phyloP scores from a whole-genome alignment of 2,329 filamentous ascomycete genomes.

The Aspergillus spinulosporus region DNA sequence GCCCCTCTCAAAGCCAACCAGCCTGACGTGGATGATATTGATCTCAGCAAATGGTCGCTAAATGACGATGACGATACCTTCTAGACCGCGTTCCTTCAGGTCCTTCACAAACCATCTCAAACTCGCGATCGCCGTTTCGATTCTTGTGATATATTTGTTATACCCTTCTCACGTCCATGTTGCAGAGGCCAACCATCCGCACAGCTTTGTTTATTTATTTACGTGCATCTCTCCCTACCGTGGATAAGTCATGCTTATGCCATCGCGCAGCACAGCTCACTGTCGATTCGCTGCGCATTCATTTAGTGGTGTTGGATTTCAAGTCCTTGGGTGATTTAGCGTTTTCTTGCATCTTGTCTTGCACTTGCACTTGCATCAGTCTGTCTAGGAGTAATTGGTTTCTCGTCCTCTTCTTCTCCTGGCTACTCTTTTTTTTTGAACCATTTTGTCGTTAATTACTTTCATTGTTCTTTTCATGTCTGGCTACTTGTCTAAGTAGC shows the following conservation, averaged over 20 bases:
- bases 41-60: constrained; percentile 28
- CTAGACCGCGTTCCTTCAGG: constrained; percentile 1
- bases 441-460: background rate
- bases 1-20: constrained; percentile 1
- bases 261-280: constrained; percentile 11
- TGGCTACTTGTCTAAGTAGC: background rate
- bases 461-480: background rate
- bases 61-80: constrained; percentile 14
- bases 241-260: constrained; percentile 13
- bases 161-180: constrained; percentile 22
- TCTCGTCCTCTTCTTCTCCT: background rate
- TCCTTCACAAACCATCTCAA: background rate
- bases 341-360: constrained; percentile 12
- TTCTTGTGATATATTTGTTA: constrained; percentile 24
- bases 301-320: constrained; percentile 19
- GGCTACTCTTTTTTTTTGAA: background rate
- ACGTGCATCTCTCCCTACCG: constrained; percentile 1
- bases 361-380: constrained; percentile 8
- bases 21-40: constrained; percentile 26
- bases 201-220: constrained; percentile 10
- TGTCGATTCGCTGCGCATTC: constrained; percentile 12
- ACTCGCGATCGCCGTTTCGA: constrained; percentile 7
- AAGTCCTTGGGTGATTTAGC: constrained; percentile 18
- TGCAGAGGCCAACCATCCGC: constrained; percentile 11
- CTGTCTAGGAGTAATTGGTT: constrained; percentile 13